Percentiles rank a stretch among this genome's conserved stretches.
Conservation (phyloP, 1,284 basidiomycete genomes). For the Ceratorhiza oryzae-sativae region DNA sequence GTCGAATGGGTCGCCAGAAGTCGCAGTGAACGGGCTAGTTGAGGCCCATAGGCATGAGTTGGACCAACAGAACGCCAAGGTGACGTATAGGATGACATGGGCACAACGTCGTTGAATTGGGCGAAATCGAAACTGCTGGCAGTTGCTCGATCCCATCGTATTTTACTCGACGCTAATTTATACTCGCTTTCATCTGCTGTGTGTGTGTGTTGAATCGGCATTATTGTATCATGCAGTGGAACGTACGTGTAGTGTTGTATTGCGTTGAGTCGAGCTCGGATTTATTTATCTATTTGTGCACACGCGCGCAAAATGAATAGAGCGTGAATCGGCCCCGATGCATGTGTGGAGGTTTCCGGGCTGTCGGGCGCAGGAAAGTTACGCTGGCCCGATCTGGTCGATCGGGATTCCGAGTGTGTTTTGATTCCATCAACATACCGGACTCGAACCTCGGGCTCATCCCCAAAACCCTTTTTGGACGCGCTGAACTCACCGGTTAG, state of each 20-base stretch:
- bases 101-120: constrained; percentile 10
- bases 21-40: constrained; percentile 16
- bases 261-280: background rate
- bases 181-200: constrained; percentile 39
- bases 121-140: background rate
- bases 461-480: background rate
- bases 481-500: background rate
- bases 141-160: background rate
- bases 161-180: constrained; percentile 38
- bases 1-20: background rate
- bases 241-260: constrained; percentile 15
- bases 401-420: constrained; percentile 28
- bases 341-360: constrained; percentile 9
- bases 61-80: background rate
- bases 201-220: background rate
- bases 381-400: constrained; percentile 19
- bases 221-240: constrained; percentile 25
- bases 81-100: constrained; percentile 34
- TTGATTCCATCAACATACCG: constrained; percentile 25
- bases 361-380: constrained; percentile 12
- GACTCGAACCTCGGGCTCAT: background rate
- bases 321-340: background rate
- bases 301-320: background rate
- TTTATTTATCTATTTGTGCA: constrained; percentile 14
- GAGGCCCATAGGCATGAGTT: constrained; percentile 5